phyloP scores from a whole-genome alignment of 148 eudicot species.

The Rhododendron vialii region DNA sequence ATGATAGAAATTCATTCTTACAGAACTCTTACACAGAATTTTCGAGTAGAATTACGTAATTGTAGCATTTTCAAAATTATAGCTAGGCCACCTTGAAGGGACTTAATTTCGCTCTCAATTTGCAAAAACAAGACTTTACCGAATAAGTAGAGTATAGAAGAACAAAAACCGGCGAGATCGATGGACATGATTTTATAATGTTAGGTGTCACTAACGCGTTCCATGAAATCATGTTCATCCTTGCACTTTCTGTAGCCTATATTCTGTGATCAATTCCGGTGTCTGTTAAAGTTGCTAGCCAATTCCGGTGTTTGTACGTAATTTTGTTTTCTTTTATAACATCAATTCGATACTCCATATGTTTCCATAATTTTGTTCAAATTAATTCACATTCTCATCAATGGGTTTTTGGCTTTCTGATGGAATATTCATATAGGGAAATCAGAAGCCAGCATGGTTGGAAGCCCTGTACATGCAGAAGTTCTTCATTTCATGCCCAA shows the following conservation, averaged over 20 bases:
- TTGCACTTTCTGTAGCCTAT: neutral
- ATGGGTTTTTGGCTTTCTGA: neutral
- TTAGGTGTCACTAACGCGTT: neutral
- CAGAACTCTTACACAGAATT: neutral
- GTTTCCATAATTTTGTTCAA: neutral
- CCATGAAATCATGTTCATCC: neutral
- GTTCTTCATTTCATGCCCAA: constrained; percentile 66
- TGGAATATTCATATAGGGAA: constrained; percentile 35
- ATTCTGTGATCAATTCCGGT: neutral
- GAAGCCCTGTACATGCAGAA: constrained; percentile 74
- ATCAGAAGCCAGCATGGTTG: constrained; percentile 88
- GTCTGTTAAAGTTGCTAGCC: neutral
- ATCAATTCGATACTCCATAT: neutral
- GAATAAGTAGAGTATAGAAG: neutral
- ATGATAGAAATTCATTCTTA: neutral
- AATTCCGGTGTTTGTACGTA: neutral
- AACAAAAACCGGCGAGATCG: neutral
- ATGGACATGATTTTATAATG: neutral
- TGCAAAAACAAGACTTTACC: neutral
- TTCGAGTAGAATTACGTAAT: neutral
- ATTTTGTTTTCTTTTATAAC: neutral
- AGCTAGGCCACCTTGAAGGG: neutral
- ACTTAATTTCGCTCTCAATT: neutral
- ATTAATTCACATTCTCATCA: neutral
- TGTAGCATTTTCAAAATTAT: neutral